phyloP scores from a whole-genome alignment of 78 protist species.

The Ministeria vibrans region DNA sequence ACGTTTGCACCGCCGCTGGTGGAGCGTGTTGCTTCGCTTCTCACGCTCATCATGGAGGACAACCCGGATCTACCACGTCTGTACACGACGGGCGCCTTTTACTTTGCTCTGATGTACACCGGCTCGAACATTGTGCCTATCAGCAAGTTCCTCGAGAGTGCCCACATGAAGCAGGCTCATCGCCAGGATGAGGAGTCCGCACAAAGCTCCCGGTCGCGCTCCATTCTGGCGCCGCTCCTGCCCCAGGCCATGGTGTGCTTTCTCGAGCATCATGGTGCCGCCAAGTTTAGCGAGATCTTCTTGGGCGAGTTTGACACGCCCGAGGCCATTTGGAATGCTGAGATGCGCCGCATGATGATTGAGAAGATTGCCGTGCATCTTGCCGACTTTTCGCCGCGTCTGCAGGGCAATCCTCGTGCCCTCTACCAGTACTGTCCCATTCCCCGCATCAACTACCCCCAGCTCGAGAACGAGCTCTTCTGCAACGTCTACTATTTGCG shows the following conservation, averaged over 20 bases:
- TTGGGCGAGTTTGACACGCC: constrained; percentile 78
- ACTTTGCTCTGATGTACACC: constrained; percentile 63
- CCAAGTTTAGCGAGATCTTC: constrained; percentile 64
- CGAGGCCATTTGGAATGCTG: constrained; percentile 64
- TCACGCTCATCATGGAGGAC: not conserved
- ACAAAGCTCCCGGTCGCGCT: too few species aligned
- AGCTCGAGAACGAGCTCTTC: constrained; percentile 70
- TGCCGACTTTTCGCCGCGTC: constrained; percentile 64
- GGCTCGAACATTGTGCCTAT: constrained; percentile 65
- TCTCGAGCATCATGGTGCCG: constrained; percentile 56
- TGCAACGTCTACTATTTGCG: constrained; percentile 69
- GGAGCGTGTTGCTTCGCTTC: constrained; percentile 14
- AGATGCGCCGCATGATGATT: constrained; percentile 66
- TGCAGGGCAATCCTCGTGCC: constrained; percentile 50
- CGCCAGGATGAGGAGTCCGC: constrained; percentile 23
- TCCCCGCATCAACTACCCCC: constrained; percentile 40
- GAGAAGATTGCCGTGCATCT: constrained; percentile 76
- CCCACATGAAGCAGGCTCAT: constrained; percentile 57
- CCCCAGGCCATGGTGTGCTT: constrained; percentile 72
- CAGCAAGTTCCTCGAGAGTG: constrained; percentile 16
- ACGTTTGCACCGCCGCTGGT: constrained; percentile 64
- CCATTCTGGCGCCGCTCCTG: constrained; percentile 47
- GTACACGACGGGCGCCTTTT: constrained; percentile 71
- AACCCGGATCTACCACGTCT: constrained; percentile 31
- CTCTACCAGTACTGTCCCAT: constrained; percentile 62